Evolutionary conservation across 495 filamentous ascomycete genomes (phyloP).

Genomic region (Lepidopterella palustris): DNA sequence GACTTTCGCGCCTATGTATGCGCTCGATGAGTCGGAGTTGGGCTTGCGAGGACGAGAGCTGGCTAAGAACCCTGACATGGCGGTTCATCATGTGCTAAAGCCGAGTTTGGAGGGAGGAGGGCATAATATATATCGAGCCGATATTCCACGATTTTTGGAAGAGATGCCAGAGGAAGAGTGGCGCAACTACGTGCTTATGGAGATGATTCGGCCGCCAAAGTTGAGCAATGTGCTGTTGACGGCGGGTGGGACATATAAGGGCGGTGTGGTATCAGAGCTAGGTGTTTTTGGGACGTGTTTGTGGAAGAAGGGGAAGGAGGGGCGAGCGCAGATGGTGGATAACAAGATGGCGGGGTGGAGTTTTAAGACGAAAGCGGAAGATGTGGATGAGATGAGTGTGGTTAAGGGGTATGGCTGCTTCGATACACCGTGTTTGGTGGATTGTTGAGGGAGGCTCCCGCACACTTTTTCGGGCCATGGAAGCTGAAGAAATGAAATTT

Average conservation of each 20-base stretch:
- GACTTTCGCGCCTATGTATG: constrained; percentile 22
- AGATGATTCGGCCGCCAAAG: constrained; percentile 17
- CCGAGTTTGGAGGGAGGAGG: constrained; percentile 29
- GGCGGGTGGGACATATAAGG: constrained; percentile 18
- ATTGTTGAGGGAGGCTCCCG: background rate
- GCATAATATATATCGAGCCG: constrained; percentile 25
- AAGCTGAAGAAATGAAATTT: background rate
- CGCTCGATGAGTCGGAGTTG: constrained; percentile 9
- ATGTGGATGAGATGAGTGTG: constrained; percentile 32
- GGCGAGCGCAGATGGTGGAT: constrained; percentile 15
- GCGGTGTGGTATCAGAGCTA: constrained; percentile 26
- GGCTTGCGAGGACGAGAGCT: background rate
- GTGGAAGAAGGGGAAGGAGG: constrained; percentile 13
- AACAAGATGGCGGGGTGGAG: constrained; percentile 27
- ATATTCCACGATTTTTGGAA: constrained; percentile 23
- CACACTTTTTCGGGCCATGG: background rate
- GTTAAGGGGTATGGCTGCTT: constrained; percentile 18
- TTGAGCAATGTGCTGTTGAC: constrained; percentile 14
- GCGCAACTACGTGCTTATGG: constrained; percentile 26
- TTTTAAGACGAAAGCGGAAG: constrained; percentile 28
- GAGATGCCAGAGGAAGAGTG: constrained; percentile 14
- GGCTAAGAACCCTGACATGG: background rate
- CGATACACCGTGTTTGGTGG: constrained; percentile 1
- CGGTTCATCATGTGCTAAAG: constrained; percentile 23
- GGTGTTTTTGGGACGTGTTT: constrained; percentile 24